Percentiles rank a stretch among this genome's conserved stretches.
Evolutionary conservation across 805 yeast genomes (phyloP).

Genomic region (Candida easanensis): DNA sequence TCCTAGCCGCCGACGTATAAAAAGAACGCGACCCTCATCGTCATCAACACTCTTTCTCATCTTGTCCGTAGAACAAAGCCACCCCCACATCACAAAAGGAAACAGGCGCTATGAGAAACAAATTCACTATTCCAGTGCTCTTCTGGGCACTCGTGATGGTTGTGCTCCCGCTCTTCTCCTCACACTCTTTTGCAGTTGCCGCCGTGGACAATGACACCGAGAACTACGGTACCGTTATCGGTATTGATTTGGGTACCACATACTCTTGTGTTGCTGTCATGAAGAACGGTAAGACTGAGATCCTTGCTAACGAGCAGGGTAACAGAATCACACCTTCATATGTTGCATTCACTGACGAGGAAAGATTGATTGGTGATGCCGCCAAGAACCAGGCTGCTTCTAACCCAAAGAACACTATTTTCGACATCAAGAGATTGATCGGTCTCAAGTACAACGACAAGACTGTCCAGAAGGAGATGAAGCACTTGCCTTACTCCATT

Average conservation of each 20-base stretch:
- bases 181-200: slow-evolving; percentile 23
- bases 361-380: slow-evolving; percentile 92
- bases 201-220: slow-evolving; percentile 35
- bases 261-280: slow-evolving; percentile 94
- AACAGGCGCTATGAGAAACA: slow-evolving; percentile 26
- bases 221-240: slow-evolving; percentile 67
- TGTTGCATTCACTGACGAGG: slow-evolving; percentile 89
- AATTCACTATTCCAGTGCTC: slow-evolving; percentile 32
- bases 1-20: slow-evolving; percentile 4
- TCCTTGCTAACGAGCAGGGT: slow-evolving; percentile 94
- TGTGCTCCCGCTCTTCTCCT: slow-evolving; percentile 26
- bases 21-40: slow-evolving; percentile 8
- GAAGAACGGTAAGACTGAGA: slow-evolving; percentile 85
- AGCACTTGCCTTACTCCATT: slow-evolving; percentile 77
- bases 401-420: slow-evolving; percentile 82
- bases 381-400: slow-evolving; percentile 95
- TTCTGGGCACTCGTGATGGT: slow-evolving; percentile 28
- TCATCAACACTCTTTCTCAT: not conserved
- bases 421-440: slow-evolving; percentile 88
- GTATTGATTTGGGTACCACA: slow-evolving; percentile 97
- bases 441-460: slow-evolving; percentile 78
- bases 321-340: slow-evolving; percentile 95
- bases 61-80: not conserved
- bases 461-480: slow-evolving; percentile 76
- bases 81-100: not conserved